phyloP scores from a whole-genome alignment of 2,329 filamentous ascomycete genomes.

The Leptodontidium sp. region DNA sequence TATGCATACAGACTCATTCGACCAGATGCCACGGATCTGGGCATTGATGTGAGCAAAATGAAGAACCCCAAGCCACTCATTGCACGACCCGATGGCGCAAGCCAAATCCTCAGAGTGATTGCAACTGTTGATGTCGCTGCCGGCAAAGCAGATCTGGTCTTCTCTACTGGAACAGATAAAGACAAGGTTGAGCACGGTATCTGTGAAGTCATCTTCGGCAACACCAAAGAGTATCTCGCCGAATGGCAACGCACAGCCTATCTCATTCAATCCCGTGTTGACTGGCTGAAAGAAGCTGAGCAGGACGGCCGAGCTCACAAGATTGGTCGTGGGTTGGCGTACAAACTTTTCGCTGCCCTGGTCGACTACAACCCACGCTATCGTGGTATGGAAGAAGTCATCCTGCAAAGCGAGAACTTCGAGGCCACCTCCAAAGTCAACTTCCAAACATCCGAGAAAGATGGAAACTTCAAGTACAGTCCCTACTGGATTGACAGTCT shows the following conservation, averaged over 20 bases:
- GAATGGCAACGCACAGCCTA: constrained; percentile 75
- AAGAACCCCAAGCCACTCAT: constrained; percentile 77
- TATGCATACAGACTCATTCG: constrained; percentile 72
- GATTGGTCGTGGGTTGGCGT: constrained; percentile 76
- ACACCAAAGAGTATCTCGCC: constrained; percentile 65
- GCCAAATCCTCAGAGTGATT: constrained; percentile 68
- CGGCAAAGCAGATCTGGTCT: constrained; percentile 63
- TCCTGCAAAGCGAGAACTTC: constrained; percentile 51
- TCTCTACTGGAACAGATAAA: constrained; percentile 66
- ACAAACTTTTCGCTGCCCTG: constrained; percentile 71
- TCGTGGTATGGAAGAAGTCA: constrained; percentile 65
- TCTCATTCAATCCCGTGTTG: constrained; percentile 70
- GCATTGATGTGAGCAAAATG: constrained; percentile 71
- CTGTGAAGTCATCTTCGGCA: constrained; percentile 68
- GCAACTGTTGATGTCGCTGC: constrained; percentile 65
- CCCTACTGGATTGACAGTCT: constrained; percentile 67
- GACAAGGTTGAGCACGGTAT: constrained; percentile 67
- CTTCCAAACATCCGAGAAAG: constrained; percentile 55
- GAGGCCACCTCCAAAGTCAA: constrained; percentile 51
- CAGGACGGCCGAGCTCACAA: constrained; percentile 73
- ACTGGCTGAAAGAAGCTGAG: constrained; percentile 66
- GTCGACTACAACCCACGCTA: constrained; percentile 65
- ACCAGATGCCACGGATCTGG: constrained; percentile 62
- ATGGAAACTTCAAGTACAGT: constrained; percentile 60
- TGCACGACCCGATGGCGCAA: constrained; percentile 51